Evolutionary conservation across 208 protist genomes (phyloP).

Genomic region (Trypanosoma scelopori): DNA sequence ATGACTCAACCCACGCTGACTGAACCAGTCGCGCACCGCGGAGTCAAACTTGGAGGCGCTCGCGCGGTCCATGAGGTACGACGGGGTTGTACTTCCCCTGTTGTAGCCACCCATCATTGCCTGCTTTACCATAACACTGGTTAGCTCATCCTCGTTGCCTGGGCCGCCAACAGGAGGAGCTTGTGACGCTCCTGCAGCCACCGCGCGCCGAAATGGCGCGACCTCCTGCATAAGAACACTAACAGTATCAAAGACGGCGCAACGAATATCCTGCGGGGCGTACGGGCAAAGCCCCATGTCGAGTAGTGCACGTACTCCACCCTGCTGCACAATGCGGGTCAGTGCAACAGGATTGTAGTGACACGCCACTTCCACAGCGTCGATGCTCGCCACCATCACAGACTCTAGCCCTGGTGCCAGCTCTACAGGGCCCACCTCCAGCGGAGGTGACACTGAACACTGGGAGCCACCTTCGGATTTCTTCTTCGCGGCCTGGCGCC

Average conservation of each 20-base stretch:
- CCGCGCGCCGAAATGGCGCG: conserved; percentile 60
- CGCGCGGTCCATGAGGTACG: conserved; percentile 75
- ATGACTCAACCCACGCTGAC: conserved; percentile 69
- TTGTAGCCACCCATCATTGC: conserved; percentile 49
- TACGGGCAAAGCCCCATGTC: conserved; percentile 72
- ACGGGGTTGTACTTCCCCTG: conserved; percentile 28
- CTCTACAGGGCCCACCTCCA: conserved; percentile 32
- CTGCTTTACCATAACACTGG: conserved; percentile 68
- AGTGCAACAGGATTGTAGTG: conserved; percentile 84
- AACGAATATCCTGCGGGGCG: conserved; percentile 62
- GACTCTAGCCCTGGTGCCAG: conserved; percentile 42
- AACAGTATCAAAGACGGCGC: conserved; percentile 72
- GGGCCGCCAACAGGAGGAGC: conserved; percentile 2
- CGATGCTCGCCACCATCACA: conserved; percentile 68
- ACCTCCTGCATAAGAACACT: conserved; percentile 89
- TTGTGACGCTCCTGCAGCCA: conserved; percentile 21
- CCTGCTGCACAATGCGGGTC: conserved; percentile 69
- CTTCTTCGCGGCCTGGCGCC: conserved; percentile 22
- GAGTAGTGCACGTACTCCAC: conserved; percentile 67
- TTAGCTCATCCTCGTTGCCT: conserved; percentile 38
- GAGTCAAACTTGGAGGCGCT: conserved; percentile 89
- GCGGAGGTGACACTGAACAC: background rate
- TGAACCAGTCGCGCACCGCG: conserved; percentile 82
- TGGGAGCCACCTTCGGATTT: conserved; percentile 11
- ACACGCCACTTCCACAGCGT: conserved; percentile 82